Conservation (phyloP, 352 stramenopile species). For the Pythium sukuiense region DNA sequence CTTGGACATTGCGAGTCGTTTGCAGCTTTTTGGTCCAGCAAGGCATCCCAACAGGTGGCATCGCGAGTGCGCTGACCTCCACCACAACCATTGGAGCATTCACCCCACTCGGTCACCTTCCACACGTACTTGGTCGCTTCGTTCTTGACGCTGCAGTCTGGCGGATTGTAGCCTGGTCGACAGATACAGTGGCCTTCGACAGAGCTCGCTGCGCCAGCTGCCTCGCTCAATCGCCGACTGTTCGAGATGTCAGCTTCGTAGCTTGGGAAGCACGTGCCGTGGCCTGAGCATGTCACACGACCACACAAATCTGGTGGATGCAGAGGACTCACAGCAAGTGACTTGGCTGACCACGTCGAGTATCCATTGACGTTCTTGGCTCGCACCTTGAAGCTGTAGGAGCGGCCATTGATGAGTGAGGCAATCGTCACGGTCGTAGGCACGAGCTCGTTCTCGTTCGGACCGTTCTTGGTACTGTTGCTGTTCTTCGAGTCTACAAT, state of each 20-base stretch:
- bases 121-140: constrained; percentile 42
- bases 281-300: constrained; percentile 56
- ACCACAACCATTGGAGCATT: constrained; percentile 63
- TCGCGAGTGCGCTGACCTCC: constrained; percentile 49
- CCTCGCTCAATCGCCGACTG: background rate
- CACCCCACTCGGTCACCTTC: constrained; percentile 56
- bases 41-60: constrained; percentile 41
- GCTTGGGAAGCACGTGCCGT: constrained; percentile 68
- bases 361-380: constrained; percentile 62
- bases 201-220: constrained; percentile 3
- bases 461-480: background rate
- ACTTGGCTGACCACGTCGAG: constrained; percentile 75
- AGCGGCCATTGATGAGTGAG: constrained; percentile 55
- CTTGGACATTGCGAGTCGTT: constrained; percentile 34
- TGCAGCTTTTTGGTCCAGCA: constrained; percentile 27
- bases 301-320: constrained; percentile 72
- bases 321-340: constrained; percentile 62
- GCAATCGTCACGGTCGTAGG: constrained; percentile 47
- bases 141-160: constrained; percentile 64
- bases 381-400: constrained; percentile 72
- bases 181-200: constrained; percentile 55
- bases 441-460: constrained; percentile 17
- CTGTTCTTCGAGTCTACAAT: constrained; percentile 6
- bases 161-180: constrained; percentile 53
- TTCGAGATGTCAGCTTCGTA: constrained; percentile 35